A percentile compares a stretch with the other conserved stretches of the same genome.
phyloP scores from a whole-genome alignment of 2,329 filamentous ascomycete species.

The Cryphonectria japonica region DNA sequence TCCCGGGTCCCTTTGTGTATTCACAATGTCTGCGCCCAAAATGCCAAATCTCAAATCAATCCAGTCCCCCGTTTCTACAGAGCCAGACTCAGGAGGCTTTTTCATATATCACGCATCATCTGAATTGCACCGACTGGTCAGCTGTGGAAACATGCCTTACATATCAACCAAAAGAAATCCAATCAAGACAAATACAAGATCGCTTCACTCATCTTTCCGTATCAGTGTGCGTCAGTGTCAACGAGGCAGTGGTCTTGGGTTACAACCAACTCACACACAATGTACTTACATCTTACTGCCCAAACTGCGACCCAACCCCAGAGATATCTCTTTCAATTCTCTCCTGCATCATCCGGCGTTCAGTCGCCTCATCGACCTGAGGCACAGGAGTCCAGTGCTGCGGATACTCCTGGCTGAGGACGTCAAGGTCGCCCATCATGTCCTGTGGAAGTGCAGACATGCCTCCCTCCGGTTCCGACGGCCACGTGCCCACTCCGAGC shows the following conservation, averaged over 20 bases:
- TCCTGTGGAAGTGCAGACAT: not conserved
- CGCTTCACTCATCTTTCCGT: not conserved
- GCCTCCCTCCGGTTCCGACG: not conserved
- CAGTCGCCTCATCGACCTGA: not conserved
- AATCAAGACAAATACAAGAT: not conserved
- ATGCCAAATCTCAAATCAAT: not conserved
- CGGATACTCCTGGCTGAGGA: not conserved
- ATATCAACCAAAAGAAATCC: not conserved
- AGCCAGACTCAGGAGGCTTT: not conserved
- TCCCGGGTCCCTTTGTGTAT: not conserved
- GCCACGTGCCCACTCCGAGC: not conserved
- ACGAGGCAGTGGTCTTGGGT: not conserved
- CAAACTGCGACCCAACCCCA: not conserved
- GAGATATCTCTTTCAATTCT: not conserved
- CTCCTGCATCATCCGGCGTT: not conserved
- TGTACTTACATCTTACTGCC: not conserved
- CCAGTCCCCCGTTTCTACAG: not conserved
- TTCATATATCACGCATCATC: not conserved
- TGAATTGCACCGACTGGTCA: not conserved
- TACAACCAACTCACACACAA: not conserved
- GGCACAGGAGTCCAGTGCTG: not conserved
- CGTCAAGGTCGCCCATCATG: not conserved
- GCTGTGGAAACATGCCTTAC: not conserved
- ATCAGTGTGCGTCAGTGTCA: not conserved
- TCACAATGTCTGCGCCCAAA: not conserved